These are phyloP conservation scores for Russula lepida DNA, from an alignment of 768 basidiomycete species.

Conservation along the genomic window DNA sequence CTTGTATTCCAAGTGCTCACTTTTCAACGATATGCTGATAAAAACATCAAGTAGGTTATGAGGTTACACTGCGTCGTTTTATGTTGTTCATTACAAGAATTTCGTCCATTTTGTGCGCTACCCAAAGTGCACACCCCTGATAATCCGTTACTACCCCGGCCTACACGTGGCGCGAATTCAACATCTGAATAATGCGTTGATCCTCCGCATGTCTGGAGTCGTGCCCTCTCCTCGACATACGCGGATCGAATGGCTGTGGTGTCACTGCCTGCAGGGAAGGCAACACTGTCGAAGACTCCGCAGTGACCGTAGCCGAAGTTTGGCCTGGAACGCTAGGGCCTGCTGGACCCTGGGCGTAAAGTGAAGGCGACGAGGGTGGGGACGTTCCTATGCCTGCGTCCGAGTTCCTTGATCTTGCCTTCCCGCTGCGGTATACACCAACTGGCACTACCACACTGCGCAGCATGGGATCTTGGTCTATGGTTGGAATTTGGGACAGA, in stretches of 20 bases:
- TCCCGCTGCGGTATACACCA: constrained; percentile 36
- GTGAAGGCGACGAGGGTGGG: constrained; percentile 23
- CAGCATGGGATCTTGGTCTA: constrained; percentile 32
- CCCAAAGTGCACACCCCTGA: neutral
- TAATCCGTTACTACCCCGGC: neutral
- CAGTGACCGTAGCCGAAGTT: constrained; percentile 13
- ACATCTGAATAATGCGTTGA: constrained; percentile 51
- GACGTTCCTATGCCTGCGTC: constrained; percentile 25
- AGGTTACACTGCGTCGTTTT: constrained; percentile 8
- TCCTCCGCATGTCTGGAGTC: constrained; percentile 44
- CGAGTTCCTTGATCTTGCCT: constrained; percentile 32
- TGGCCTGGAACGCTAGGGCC: constrained; percentile 16
- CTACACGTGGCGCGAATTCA: constrained; percentile 38
- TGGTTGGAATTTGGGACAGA: constrained; percentile 31
- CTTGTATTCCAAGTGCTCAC: neutral
- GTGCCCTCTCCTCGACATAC: constrained; percentile 26
- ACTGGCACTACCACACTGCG: constrained; percentile 31
- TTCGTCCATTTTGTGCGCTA: neutral
- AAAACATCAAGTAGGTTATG: constrained; percentile 15
- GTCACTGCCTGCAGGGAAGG: constrained; percentile 38
- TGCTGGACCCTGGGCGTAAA: constrained; percentile 22
- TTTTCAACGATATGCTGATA: neutral
- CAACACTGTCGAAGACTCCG: constrained; percentile 26
- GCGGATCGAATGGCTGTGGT: constrained; percentile 24
- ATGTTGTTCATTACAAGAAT: constrained; percentile 8